Base-by-base conservation (phyloP, 306 rosid genomes). In the Medicago lupulina region DNA sequence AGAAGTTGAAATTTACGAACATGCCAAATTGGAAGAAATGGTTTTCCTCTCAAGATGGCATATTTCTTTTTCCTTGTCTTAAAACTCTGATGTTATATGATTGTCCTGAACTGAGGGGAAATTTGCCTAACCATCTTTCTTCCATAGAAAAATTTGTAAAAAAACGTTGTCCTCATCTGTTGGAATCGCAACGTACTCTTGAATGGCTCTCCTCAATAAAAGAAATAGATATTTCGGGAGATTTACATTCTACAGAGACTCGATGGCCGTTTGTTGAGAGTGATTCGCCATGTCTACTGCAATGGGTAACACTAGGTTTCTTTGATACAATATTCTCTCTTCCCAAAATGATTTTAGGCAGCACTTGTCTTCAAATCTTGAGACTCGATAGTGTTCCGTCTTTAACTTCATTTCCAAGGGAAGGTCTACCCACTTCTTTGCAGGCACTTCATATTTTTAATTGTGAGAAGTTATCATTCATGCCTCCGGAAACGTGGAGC, bases 1-100 rank as follows among this genome's bases (percentile, higher is more conserved):
- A 57, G 28, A 4, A 2, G 2, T 2, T 57, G 7, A 1, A 0
- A 10, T 43, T 74, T 60, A 0, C 0, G 12, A 0, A 10, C 0
- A 74, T 74, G 78, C 0, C 34, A 11, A 12, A 44, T 9, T 74
- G 78, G 70, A 12, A 74, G 44, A 70, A 74, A 74, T 74, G 78
- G 78, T 1, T 15, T 15, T 44, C 28, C 5, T 59, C 9, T 9
- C 43, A 41, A 23, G 28, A 9, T 8, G n/a, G 1, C 5, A 2
- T 10, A 7, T 15, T 9, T 41, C 44, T 58, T 15, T 73, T 73
- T 23, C 77, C 69, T 12, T 6, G 17, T 58, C 77, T 73, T 23
- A 23, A 43, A 73, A 8, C 3, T 8, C 6, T 73, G 8, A 0
- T 0, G 12, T 59, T 73, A 6, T 0, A 0, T 0, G 0, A 4